Evolutionary conservation across 2,329 filamentous ascomycete species (phyloP), one percentile per base, ranked within the genome.

Genomic region (Botrytis aclada): DNA sequence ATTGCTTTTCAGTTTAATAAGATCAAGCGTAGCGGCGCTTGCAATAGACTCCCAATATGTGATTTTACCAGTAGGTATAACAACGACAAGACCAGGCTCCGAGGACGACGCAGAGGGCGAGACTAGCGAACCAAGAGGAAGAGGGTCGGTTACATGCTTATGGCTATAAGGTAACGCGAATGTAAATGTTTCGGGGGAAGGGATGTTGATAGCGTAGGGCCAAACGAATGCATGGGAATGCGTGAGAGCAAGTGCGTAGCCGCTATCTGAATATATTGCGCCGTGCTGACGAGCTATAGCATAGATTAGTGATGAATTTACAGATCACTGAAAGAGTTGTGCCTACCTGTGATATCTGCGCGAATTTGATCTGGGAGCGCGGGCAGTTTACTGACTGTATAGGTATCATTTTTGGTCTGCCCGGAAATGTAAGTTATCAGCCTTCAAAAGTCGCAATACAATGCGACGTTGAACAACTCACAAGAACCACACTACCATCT

Each of bases 11-110:
- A 97, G 92, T 76, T 92, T 91, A 25, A 75, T 79, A 58, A 97
- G 88, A 75, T 93, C 93, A 72, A 97, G 87, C 0, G 93, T 94
- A 56, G 94, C 93, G 16, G 94, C 94, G 81, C 90, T 94, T 72
- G 95, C 94, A 75, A 98, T 93, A 56, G 94, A 97, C 81, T 98
- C 96, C 94, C 96, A 98, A 82, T 96, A 98, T 62, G 93, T 91
- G 70, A 98, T 89, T 81, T 91, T 95, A 70, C 96, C 96, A 29
- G 88, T 89, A 20, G 95, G 93, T 84, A 95, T 93, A 54, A 98
- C 87, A 54, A 98, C 88, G 41, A 99, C 89, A 54, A 99, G 86
- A 3, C 96, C 96, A 47, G 95, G 92, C 77, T 97, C 93, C 66
- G 89, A 89, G n/a, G 89, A 89, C 7, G 91, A 90, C 18, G 92